Conservation (phyloP, 108 stramenopile species). For the Skeletonema menzelii region DNA sequence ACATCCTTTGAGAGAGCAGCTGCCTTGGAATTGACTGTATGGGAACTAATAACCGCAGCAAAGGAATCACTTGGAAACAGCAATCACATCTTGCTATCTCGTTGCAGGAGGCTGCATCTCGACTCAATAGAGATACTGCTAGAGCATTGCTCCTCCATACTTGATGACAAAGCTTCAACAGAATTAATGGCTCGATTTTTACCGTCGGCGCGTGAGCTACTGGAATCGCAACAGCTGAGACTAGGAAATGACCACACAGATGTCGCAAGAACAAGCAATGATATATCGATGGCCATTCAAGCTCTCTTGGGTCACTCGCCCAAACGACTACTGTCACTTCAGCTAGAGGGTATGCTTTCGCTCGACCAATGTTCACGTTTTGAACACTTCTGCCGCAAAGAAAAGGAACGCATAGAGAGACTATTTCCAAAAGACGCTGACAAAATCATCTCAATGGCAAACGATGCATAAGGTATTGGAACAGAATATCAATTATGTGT, state of each 20-base stretch:
- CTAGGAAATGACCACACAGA: constrained; percentile 41
- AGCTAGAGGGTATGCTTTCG: constrained; percentile 33
- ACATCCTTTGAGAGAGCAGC: constrained; percentile 48
- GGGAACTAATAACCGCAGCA: constrained; percentile 61
- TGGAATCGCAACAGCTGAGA: constrained; percentile 23
- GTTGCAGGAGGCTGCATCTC: constrained; percentile 61
- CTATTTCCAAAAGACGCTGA: constrained; percentile 69
- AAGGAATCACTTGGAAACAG: constrained; percentile 51
- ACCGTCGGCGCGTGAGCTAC: constrained; percentile 22
- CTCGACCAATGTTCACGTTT: constrained; percentile 56
- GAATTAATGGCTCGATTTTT: constrained; percentile 54
- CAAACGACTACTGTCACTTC: constrained; percentile 41
- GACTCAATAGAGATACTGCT: constrained; percentile 54
- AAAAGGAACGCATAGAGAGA: constrained; percentile 63
- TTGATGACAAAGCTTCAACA: constrained; percentile 24
- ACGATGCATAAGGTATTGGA: background rate
- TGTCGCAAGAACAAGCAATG: constrained; percentile 44
- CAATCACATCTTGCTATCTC: constrained; percentile 62
- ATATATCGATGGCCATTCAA: constrained; percentile 43
- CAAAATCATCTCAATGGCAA: constrained; percentile 8
- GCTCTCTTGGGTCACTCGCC: constrained; percentile 65
- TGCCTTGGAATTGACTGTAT: constrained; percentile 56
- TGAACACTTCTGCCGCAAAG: constrained; percentile 54
- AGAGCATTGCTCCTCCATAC: constrained; percentile 12
- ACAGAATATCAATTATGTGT: background rate